These are phyloP conservation scores for Ascochyta fabae DNA, from an alignment of 2,329 filamentous ascomycete species.

Conservation along the genomic window DNA sequence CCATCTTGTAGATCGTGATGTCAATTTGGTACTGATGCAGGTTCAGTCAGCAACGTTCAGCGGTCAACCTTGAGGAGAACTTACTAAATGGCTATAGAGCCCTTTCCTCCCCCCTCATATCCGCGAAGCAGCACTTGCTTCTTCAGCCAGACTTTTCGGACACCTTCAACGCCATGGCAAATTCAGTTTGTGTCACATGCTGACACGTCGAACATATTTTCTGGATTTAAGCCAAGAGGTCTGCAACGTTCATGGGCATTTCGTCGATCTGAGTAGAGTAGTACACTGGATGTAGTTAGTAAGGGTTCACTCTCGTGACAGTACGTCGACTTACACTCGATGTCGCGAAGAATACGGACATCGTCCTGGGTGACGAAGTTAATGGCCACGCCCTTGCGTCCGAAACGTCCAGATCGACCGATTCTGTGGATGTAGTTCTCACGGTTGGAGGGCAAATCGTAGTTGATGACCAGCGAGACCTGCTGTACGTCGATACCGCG, in stretches of 20 bases:
- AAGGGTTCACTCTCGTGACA: not conserved
- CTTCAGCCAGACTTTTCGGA: constrained; percentile 1
- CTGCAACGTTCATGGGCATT: constrained; percentile 89
- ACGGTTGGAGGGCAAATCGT: constrained; percentile 96
- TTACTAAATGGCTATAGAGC: constrained; percentile 42
- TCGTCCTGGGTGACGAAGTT: constrained; percentile 99
- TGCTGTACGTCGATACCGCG: constrained; percentile 99
- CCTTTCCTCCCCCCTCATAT: constrained; percentile 45
- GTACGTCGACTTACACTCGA: constrained; percentile 71
- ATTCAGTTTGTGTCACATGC: not conserved
- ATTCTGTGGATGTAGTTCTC: constrained; percentile 99
- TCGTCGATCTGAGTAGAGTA: constrained; percentile 97
- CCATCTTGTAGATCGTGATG: constrained; percentile 5
- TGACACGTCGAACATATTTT: not conserved
- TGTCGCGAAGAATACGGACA: constrained; percentile 95
- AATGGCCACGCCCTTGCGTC: constrained; percentile 97
- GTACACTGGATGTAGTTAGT: constrained; percentile 68
- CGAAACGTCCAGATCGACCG: constrained; percentile 92
- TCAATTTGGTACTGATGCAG: constrained; percentile 19
- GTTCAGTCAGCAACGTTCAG: not conserved
- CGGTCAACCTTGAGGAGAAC: not conserved
- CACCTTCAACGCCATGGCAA: constrained; percentile 9
- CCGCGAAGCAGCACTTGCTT: constrained; percentile 28
- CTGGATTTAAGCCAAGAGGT: constrained; percentile 37
- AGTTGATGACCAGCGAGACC: constrained; percentile 98